phyloP scores from a whole-genome alignment of 1,284 basidiomycete species.

The Cystobasidium pallidum region DNA sequence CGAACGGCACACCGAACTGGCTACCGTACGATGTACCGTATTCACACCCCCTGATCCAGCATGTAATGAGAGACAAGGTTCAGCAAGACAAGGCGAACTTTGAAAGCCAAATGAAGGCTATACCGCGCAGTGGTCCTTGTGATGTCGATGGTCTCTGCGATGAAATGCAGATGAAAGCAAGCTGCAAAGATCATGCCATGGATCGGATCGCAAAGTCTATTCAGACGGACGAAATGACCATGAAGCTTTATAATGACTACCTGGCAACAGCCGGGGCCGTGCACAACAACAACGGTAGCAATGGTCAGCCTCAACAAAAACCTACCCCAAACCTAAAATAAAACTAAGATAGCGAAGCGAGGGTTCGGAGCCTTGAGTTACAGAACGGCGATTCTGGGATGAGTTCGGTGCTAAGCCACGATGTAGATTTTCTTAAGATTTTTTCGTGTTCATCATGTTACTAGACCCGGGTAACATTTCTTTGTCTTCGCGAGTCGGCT shows the following conservation, averaged over 20 bases:
- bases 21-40: constrained; percentile 33
- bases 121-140: not conserved
- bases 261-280: constrained; percentile 2
- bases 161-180: constrained; percentile 41
- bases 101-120: not conserved
- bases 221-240: constrained; percentile 34
- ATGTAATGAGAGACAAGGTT: constrained; percentile 23
- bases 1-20: constrained; percentile 13
- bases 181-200: constrained; percentile 36
- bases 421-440: too few species aligned
- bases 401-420: too few species aligned
- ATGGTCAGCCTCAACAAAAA: not conserved
- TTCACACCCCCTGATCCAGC: constrained; percentile 29
- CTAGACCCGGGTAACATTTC: too few species aligned
- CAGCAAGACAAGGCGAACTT: constrained; percentile 5
- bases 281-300: not conserved
- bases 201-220: constrained; percentile 27
- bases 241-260: constrained; percentile 35
- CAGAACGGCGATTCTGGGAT: too few species aligned
- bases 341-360: not conserved
- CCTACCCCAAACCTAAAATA: not conserved
- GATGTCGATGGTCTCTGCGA: constrained; percentile 38
- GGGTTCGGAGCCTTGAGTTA: not conserved
- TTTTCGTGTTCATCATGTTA: too few species aligned
- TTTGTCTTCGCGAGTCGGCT: too few species aligned